Evolutionary conservation across 345 rosid species (phyloP), one percentile per base, ranked within the genome.

Genomic region (Populus simonii): DNA sequence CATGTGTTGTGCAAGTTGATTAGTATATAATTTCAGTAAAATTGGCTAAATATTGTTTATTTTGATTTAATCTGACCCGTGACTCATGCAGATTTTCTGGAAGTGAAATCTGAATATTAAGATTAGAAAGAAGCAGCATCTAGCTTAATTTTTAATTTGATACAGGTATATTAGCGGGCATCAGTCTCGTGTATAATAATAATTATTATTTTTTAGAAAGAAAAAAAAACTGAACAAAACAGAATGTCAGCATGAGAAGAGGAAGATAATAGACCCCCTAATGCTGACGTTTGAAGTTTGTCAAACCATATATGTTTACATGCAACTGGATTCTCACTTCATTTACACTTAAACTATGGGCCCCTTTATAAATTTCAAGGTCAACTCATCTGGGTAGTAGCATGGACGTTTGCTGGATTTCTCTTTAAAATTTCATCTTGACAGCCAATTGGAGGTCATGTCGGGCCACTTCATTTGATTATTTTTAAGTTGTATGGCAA

Each of bases 271-370:
- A 74, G 4, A 55, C 39, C 63, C 39, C 76, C 10, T 51, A 41
- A 57, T 65, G 83, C 67, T 77, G 89, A 86, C 84, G 70, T 75
- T 70, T 53, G 63, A 68, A 75, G 55, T 15, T 71, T 51, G 79
- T 75, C 85, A 81, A 70, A 20, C 66, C 57, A 70, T n/a, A 3
- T 9, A 7, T 59, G 45, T 41, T 41, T 41, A 59, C 66, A 62
- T 74, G 82, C 23, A 16, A 31, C 10, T 13, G 15, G 74, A 12
- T 65, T 13, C 45, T 66, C 39, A 61, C 49, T 22, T 22, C 41
- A 6, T 73, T 72, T 22, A 68, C 68, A 18, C n/a, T 29, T 31
- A 39, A 33, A 15, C 10, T 2, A 68, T n/a, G 62, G 59, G 45
- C 18, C 18, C 31, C 62, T 8, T 36, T 31, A 15, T 10, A 17